Base-by-base conservation (phyloP, 1,284 basidiomycete species). In the Ustilago shanxiensis region DNA sequence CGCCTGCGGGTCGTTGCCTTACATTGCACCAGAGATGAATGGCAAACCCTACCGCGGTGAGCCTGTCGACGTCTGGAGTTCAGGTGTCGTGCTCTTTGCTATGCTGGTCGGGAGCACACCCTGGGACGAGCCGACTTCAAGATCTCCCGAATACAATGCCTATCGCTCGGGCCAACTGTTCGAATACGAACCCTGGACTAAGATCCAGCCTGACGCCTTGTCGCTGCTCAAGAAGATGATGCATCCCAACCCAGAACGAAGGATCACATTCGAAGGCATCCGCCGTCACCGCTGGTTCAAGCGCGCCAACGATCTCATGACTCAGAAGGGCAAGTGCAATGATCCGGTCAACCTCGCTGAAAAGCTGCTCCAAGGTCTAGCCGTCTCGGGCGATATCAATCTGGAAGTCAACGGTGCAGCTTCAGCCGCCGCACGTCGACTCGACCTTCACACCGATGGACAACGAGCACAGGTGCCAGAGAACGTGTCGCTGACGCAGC, bases 71-170 rank as follows among this genome's bases (percentile, higher is more conserved):
- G 91, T 86, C 2, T 99, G 96, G 96, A 95, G 94, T 1, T 90
- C 94, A 59, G 97, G 97, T 1, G 93, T 98, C n/a, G 96, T 99
- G 39, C 88, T 99, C 0, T 98, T 94, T 85, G 95, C 96, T 0
- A 88, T 98, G 67, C 89, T 99, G 0, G 92, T 91, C 5, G 96
- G 96, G 57, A 98, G 97, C 85, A 98, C 96, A 0, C 97, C 96
- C 1, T 99, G 96, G 96, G 96, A 98, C 83, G 93, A 97, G 84
- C 95, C 96, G 3, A 95, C 95, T 0, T 84, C 87, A 0, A 88
- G 89, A 22, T 94, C 93, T 72, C 90, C 90, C 2, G 96, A 99
- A 86, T 99, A 91, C 85, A 85, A 87, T 28, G 90, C 91, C 8
- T 99, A 93, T 86, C 83, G 92, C 2, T 89, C 89, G 0, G 95